Conservation (phyloP, 2,329 filamentous ascomycete species). For the Apiospora koreana region DNA sequence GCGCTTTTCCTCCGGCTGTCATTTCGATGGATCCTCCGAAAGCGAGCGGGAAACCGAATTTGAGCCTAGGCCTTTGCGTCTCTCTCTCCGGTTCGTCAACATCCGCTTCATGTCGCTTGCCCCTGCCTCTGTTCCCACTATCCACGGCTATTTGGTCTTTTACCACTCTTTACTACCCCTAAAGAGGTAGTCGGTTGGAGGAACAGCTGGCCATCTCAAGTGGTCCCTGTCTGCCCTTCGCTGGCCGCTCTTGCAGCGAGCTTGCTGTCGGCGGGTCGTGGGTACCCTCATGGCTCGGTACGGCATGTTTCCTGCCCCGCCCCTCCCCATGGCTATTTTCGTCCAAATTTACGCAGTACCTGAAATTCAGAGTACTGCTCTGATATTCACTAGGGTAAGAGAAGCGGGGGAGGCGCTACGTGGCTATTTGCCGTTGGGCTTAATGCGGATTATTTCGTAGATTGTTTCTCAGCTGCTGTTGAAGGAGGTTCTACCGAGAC, state of each 20-base stretch:
- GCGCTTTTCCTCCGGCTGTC: neutral
- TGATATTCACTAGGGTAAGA: neutral
- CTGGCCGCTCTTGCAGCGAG: neutral
- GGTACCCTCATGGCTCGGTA: neutral
- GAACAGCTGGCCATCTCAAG: no score
- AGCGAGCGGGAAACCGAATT: neutral
- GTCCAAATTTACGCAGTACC: neutral
- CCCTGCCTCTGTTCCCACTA: neutral
- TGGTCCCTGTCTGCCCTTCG: no score
- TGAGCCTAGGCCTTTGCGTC: neutral
- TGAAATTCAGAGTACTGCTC: neutral
- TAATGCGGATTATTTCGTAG: neutral
- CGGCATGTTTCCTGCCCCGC: neutral
- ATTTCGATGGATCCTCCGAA: neutral
- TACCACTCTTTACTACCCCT: no score
- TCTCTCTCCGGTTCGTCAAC: neutral
- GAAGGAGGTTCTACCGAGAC: neutral
- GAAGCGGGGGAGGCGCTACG: neutral
- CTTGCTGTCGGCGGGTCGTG: neutral
- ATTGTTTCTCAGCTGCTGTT: neutral
- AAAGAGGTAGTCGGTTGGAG: no score
- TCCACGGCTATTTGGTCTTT: neutral
- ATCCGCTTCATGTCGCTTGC: neutral
- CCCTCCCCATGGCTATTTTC: neutral
- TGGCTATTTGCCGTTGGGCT: neutral